phyloP scores from a whole-genome alignment of 129 eudicot species.

The Ambrosia trifida region DNA sequence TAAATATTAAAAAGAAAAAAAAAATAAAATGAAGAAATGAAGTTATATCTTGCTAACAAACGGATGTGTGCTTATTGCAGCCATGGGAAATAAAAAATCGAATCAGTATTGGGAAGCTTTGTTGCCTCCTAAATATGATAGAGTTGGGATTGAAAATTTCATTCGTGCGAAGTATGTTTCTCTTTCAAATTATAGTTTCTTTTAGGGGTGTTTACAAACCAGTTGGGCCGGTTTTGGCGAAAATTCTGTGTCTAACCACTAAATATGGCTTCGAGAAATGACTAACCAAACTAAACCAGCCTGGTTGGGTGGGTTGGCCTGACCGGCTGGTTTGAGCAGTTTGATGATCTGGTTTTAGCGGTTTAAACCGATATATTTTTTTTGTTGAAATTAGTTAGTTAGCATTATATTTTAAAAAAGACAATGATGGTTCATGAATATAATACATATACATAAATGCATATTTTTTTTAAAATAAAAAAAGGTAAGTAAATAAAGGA shows the following conservation, averaged over 20 bases:
- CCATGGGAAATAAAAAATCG: conserved; percentile 63
- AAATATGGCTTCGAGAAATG: not conserved
- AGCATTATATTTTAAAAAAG: not conserved
- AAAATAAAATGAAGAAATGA: not conserved
- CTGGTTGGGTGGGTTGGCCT: not conserved
- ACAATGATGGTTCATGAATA: not conserved
- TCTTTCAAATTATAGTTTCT: not conserved
- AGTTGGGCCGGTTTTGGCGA: not conserved
- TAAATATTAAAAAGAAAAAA: no score
- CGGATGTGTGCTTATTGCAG: conserved; percentile 39
- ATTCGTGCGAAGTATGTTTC: conserved; percentile 57
- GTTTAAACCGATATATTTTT: not conserved
- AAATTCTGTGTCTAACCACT: not conserved
- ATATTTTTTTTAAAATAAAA: not conserved
- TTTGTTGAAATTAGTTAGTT: not conserved
- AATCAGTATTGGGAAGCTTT: conserved; percentile 71
- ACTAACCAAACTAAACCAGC: not conserved
- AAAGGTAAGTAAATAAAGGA: not conserved
- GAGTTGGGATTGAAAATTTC: conserved; percentile 65
- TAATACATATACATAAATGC: not conserved
- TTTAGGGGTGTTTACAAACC: not conserved
- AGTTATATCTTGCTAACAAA: not conserved
- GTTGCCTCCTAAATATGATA: conserved; percentile 52
- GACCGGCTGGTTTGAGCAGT: not conserved
- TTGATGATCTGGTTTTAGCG: not conserved